Conservation (phyloP, 805 yeast species). For the Zygosaccharomyces bailii region DNA sequence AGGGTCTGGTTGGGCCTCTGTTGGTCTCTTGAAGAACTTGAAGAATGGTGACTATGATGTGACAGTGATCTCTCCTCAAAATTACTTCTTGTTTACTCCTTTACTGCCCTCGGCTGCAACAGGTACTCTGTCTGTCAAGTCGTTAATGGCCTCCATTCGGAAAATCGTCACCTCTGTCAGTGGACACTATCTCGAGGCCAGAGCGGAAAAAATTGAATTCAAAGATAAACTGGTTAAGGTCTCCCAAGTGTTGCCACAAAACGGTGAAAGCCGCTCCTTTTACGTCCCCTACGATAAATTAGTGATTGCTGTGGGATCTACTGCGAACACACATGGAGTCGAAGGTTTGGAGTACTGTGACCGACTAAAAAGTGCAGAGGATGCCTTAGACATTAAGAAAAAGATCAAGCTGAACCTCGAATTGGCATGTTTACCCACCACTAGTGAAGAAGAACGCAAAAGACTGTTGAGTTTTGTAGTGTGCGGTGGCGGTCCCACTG, state of each 20-base stretch:
- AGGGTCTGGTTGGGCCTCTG: constrained; percentile 74
- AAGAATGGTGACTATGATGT: constrained; percentile 57
- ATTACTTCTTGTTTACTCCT: constrained; percentile 67
- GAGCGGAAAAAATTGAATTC: constrained; percentile 56
- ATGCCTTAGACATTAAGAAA: constrained; percentile 54
- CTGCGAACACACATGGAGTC: constrained; percentile 67
- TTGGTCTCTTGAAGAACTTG: constrained; percentile 51
- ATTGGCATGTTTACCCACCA: constrained; percentile 61
- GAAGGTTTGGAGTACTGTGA: constrained; percentile 61
- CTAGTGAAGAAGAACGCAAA: constrained; percentile 59
- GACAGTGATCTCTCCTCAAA: constrained; percentile 64
- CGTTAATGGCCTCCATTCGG: constrained; percentile 62
- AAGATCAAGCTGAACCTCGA: constrained; percentile 56
- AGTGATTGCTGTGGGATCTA: constrained; percentile 66
- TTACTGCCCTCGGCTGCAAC: constrained; percentile 68
- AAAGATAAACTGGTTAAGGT: constrained; percentile 57
- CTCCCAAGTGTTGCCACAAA: constrained; percentile 40
- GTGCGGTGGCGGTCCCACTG: constrained; percentile 77
- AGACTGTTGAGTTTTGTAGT: constrained; percentile 59
- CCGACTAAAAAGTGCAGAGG: constrained; percentile 63
- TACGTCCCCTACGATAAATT: constrained; percentile 71
- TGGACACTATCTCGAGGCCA: constrained; percentile 63
- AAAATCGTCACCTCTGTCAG: constrained; percentile 48
- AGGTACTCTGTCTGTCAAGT: constrained; percentile 63
- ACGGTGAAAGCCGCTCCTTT: constrained; percentile 43